These are phyloP conservation scores for Penicilliopsis zonata DNA, from an alignment of 495 filamentous ascomycete species.

Conservation along the genomic window DNA sequence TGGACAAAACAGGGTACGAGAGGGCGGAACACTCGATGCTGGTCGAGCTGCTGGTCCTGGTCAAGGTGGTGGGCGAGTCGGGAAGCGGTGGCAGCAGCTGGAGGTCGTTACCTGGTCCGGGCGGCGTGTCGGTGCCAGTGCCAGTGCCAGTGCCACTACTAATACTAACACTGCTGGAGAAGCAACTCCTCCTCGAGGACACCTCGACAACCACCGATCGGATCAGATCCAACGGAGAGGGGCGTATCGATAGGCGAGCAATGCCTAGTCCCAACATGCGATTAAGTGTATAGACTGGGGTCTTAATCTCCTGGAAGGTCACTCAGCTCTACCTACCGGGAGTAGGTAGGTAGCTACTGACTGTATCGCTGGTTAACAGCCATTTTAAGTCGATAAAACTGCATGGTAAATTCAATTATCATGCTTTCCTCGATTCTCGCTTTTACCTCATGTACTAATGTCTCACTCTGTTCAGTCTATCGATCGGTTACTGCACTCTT, in stretches of 20 bases:
- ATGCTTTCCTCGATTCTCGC: too few species aligned
- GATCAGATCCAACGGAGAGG: conserved; percentile 63
- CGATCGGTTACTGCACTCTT: too few species aligned
- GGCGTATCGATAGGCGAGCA: conserved; percentile 54
- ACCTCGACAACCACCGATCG: conserved; percentile 30
- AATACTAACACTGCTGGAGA: conserved; percentile 19
- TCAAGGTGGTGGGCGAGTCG: conserved; percentile 34
- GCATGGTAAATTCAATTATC: too few species aligned
- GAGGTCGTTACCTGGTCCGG: conserved; percentile 25
- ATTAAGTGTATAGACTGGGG: too few species aligned
- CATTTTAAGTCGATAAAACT: too few species aligned
- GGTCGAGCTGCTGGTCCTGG: conserved; percentile 20
- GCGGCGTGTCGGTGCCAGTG: conserved; percentile 7
- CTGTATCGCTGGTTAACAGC: too few species aligned
- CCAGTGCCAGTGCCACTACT: conserved; percentile 19
- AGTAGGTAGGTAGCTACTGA: too few species aligned
- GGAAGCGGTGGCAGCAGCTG: conserved; percentile 45
- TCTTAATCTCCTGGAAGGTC: too few species aligned
- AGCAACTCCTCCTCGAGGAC: conserved; percentile 9
- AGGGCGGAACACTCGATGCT: conserved; percentile 15
- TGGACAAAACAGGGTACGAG: conserved; percentile 16
- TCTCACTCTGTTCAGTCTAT: too few species aligned
- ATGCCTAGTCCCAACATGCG: conserved; percentile 47
- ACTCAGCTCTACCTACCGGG: too few species aligned
- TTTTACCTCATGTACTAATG: too few species aligned